These are phyloP conservation scores for Draba incana DNA, from an alignment of 345 rosid genomes.

Conservation along the genomic window DNA sequence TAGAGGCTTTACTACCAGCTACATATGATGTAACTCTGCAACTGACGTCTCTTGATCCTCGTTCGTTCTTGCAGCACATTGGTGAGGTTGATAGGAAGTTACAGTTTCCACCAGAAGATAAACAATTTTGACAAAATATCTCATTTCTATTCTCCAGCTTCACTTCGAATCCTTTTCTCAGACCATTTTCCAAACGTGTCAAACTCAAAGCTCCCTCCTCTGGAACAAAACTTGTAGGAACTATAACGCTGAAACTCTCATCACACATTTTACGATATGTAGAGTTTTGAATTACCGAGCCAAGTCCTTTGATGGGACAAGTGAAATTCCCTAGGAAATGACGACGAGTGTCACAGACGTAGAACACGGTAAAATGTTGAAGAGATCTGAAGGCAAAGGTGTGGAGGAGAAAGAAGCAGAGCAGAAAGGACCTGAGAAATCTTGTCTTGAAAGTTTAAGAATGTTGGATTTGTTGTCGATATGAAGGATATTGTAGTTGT, in stretches of 20 bases:
- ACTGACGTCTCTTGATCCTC: not conserved
- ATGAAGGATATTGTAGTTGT: slow-evolving; percentile 34
- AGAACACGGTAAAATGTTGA: slow-evolving; percentile 22
- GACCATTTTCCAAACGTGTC: not conserved
- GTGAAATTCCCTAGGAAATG: slow-evolving; percentile 17
- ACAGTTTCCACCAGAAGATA: slow-evolving; percentile 17
- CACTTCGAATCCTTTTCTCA: slow-evolving; percentile 40
- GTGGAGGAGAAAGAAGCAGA: slow-evolving; percentile 1
- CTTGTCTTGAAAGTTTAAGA: slow-evolving; percentile 40
- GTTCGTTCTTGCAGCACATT: slow-evolving; percentile 11
- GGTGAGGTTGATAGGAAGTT: not conserved
- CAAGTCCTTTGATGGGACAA: slow-evolving; percentile 20
- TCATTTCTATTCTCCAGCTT: slow-evolving; percentile 23
- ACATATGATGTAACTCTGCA: not conserved
- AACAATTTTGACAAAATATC: slow-evolving; percentile 1
- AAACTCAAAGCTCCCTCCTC: not conserved
- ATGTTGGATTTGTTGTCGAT: not conserved
- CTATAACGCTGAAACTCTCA: not conserved
- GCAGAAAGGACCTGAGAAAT: slow-evolving; percentile 28
- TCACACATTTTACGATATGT: not conserved
- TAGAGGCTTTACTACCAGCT: not conserved
- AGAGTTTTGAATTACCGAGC: not conserved
- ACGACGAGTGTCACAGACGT: slow-evolving; percentile 11
- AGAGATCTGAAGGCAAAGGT: slow-evolving; percentile 17
- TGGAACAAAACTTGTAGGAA: not conserved